A percentile compares a stretch with the other conserved stretches of the same genome.
Conservation (phyloP, 2,329 filamentous ascomycete genomes). For the Fusarium sp. region DNA sequence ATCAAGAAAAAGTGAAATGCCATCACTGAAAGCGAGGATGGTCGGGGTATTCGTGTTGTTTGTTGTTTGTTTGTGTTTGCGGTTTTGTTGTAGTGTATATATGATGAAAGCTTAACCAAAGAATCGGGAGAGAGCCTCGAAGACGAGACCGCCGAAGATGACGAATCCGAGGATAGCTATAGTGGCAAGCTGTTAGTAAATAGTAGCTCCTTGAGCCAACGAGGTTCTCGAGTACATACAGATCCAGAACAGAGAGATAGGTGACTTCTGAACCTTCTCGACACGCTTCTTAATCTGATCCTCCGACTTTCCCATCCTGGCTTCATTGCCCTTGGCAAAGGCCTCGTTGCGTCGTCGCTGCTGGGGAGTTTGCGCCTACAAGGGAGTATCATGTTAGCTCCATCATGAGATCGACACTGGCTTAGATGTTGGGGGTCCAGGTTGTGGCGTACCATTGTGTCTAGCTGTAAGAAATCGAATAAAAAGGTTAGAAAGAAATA, state of each 20-base stretch:
- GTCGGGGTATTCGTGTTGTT: conserved; percentile 16
- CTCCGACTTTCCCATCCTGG: conserved; percentile 80
- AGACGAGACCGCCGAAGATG: conserved; percentile 70
- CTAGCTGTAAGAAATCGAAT: not conserved
- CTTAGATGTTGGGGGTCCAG: not conserved
- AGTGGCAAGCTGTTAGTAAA: conserved; percentile 13
- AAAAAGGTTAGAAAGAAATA: not conserved
- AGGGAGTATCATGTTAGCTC: conserved; percentile 29
- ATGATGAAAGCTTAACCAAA: conserved; percentile 51
- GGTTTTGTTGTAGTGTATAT: conserved; percentile 10
- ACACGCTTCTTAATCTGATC: conserved; percentile 70
- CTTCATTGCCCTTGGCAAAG: conserved; percentile 79
- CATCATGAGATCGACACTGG: conserved; percentile 36
- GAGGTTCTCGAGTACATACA: conserved; percentile 57
- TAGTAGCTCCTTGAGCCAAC: not conserved
- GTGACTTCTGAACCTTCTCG: conserved; percentile 69
- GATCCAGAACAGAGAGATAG: conserved; percentile 74
- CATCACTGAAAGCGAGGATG: conserved; percentile 6
- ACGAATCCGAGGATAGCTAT: conserved; percentile 69
- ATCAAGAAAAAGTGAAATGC: conserved; percentile 9
- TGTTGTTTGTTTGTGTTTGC: conserved; percentile 6
- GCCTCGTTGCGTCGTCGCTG: conserved; percentile 85
- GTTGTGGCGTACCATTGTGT: conserved; percentile 34
- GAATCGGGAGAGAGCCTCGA: conserved; percentile 68
- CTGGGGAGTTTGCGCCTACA: conserved; percentile 83